Conservation (phyloP, 2,329 filamentous ascomycete species). For the Penicillium sp. region DNA sequence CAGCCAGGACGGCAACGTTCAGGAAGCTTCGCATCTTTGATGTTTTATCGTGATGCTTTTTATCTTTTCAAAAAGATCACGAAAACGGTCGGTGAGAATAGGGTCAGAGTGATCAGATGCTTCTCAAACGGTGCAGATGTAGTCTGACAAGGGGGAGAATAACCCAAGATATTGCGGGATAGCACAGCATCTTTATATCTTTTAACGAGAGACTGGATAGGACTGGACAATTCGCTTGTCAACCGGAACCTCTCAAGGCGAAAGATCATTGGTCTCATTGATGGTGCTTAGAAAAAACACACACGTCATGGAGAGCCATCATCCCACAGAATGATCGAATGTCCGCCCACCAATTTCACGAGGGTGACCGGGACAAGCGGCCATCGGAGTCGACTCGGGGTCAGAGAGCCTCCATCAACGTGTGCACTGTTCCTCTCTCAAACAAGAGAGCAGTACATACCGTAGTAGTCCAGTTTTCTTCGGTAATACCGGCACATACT, state of each 20-base stretch:
- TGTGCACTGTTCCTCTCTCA: too few species aligned
- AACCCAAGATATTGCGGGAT: background rate
- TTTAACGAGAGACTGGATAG: background rate
- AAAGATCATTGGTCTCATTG: background rate
- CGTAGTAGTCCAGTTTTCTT: too few species aligned
- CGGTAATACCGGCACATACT: too few species aligned
- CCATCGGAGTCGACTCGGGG: background rate
- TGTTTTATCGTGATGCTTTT: too few species aligned
- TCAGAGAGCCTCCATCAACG: background rate
- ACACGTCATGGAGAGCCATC: conserved; percentile 1
- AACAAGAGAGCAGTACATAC: too few species aligned
- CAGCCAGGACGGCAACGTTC: conserved; percentile 33
- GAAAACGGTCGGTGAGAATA: background rate
- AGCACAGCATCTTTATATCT: conserved; percentile 1
- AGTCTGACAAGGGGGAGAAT: background rate
- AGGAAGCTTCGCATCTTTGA: conserved; percentile 35
- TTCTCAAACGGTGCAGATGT: background rate
- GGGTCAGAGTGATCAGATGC: background rate
- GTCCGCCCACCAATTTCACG: background rate
- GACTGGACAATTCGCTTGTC: too few species aligned
- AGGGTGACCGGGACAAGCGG: background rate
- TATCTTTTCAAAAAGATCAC: too few species aligned
- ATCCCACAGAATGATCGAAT: background rate
- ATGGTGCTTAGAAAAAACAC: too few species aligned
- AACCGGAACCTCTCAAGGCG: too few species aligned